phyloP scores from a whole-genome alignment of 257 asterid genomes.

The Nicotiana obtusifolia region DNA sequence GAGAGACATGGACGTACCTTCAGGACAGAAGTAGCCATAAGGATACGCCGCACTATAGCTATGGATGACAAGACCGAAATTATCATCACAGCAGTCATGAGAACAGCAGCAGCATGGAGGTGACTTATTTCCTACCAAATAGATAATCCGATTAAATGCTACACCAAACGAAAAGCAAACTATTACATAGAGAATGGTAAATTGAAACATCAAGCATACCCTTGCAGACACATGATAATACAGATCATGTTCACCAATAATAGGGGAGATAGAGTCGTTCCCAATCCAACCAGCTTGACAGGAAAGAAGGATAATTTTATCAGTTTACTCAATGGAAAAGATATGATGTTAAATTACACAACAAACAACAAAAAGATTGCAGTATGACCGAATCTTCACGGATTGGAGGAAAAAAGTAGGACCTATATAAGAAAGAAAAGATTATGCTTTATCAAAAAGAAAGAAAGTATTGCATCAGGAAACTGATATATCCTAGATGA shows the following conservation, averaged over 20 bases:
- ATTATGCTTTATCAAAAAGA: not conserved
- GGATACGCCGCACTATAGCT: slow-evolving; percentile 90
- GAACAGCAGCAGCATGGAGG: slow-evolving; percentile 81
- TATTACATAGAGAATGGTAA: slow-evolving; percentile 3
- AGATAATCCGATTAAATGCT: slow-evolving; percentile 15
- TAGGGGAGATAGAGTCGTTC: slow-evolving; percentile 83
- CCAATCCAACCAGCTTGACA: slow-evolving; percentile 98
- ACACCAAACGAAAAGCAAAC: not conserved
- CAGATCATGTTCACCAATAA: slow-evolving; percentile 90
- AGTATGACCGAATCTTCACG: not conserved
- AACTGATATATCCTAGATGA: not conserved
- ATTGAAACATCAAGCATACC: slow-evolving; percentile 41
- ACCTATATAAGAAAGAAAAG: not conserved
- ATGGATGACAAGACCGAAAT: slow-evolving; percentile 78
- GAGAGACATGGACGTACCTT: slow-evolving; percentile 50
- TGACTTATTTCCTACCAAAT: slow-evolving; percentile 73
- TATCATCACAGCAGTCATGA: slow-evolving; percentile 79
- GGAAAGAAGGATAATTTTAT: slow-evolving; percentile 2
- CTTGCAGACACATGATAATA: slow-evolving; percentile 84
- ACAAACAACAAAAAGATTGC: not conserved
- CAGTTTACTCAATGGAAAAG: not conserved
- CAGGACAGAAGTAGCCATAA: slow-evolving; percentile 96
- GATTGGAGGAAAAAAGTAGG: not conserved
- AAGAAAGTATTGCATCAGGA: not conserved
- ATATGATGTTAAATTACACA: not conserved